These are phyloP conservation scores for Crassisporium funariophilum DNA, from an alignment of 768 basidiomycete species.

Conservation along the genomic window DNA sequence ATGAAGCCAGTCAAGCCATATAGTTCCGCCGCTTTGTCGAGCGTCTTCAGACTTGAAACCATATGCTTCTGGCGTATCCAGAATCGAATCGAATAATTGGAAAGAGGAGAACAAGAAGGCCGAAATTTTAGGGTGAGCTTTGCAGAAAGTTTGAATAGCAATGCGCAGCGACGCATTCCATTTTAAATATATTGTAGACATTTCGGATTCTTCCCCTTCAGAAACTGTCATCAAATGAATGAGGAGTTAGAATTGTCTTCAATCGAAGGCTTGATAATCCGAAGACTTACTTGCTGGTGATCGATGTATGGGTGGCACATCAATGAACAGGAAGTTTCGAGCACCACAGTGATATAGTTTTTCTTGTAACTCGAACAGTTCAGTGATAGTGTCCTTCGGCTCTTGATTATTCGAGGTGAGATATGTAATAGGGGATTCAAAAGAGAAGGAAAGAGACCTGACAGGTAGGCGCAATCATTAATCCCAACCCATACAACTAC, in stretches of 20 bases:
- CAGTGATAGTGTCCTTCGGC: constrained; percentile 26
- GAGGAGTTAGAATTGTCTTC: not conserved
- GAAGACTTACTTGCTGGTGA: constrained; percentile 42
- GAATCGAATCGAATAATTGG: constrained; percentile 46
- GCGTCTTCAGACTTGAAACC: constrained; percentile 40
- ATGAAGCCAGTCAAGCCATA: constrained; percentile 57
- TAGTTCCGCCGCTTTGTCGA: constrained; percentile 34
- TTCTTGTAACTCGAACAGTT: constrained; percentile 47
- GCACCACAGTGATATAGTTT: constrained; percentile 50
- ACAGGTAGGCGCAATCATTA: constrained; percentile 51
- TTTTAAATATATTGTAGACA: constrained; percentile 3
- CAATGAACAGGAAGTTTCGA: constrained; percentile 58
- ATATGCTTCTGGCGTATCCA: constrained; percentile 44
- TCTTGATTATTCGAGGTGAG: constrained; percentile 17
- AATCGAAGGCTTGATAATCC: not conserved
- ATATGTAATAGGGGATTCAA: not conserved
- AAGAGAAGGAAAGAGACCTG: not conserved
- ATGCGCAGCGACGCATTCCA: constrained; percentile 50
- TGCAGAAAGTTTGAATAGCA: constrained; percentile 35
- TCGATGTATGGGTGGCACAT: constrained; percentile 56
- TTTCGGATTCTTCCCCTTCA: not conserved
- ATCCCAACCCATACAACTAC: constrained; percentile 68
- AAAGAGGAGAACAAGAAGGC: constrained; percentile 53
- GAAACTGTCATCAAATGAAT: not conserved
- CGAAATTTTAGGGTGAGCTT: constrained; percentile 44